Conservation (phyloP, 2,329 filamentous ascomycete species). For the Colletotrichum ledebouriae region DNA sequence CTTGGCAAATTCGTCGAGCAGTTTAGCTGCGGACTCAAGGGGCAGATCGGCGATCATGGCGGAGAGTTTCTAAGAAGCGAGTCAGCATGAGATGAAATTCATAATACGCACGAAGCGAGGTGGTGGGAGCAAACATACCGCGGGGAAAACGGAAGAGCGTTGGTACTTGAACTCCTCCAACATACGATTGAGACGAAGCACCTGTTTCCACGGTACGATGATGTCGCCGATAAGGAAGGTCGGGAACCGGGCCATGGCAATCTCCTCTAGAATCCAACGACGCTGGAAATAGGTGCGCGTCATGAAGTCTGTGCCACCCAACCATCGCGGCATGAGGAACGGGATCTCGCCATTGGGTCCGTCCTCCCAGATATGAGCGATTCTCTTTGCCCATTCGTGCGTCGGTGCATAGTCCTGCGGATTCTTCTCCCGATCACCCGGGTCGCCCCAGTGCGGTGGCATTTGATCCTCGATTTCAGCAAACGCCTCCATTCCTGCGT, state of each 20-base stretch:
- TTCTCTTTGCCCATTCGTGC: slow-evolving; percentile 49
- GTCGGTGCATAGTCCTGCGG: slow-evolving; percentile 52
- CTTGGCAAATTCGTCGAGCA: slow-evolving; percentile 44
- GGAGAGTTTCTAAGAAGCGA: slow-evolving; percentile 35
- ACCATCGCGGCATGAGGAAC: slow-evolving; percentile 44
- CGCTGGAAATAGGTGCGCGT: slow-evolving; percentile 52
- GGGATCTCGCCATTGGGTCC: slow-evolving; percentile 44
- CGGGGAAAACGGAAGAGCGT: slow-evolving; percentile 49
- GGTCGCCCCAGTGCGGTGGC: slow-evolving; percentile 51
- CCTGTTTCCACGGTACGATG: slow-evolving; percentile 54
- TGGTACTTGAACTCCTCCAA: slow-evolving; percentile 54
- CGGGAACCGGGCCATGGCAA: slow-evolving; percentile 50
- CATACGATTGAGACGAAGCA: slow-evolving; percentile 51
- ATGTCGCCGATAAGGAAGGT: slow-evolving; percentile 50
- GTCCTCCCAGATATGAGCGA: slow-evolving; percentile 47
- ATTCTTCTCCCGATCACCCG: slow-evolving; percentile 50
- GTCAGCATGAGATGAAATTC: slow-evolving; percentile 23
- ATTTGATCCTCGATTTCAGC: slow-evolving; percentile 49
- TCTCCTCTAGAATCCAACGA: slow-evolving; percentile 54
- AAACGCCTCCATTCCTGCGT: slow-evolving; percentile 46
- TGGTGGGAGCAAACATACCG: slow-evolving; percentile 24
- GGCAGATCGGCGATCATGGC: slow-evolving; percentile 45
- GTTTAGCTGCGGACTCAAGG: slow-evolving; percentile 44
- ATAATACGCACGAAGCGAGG: background rate
- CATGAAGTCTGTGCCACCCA: slow-evolving; percentile 49